Evolutionary conservation across 2,329 filamentous ascomycete genomes (phyloP).

Genomic region (Parafenestella ontariensis): DNA sequence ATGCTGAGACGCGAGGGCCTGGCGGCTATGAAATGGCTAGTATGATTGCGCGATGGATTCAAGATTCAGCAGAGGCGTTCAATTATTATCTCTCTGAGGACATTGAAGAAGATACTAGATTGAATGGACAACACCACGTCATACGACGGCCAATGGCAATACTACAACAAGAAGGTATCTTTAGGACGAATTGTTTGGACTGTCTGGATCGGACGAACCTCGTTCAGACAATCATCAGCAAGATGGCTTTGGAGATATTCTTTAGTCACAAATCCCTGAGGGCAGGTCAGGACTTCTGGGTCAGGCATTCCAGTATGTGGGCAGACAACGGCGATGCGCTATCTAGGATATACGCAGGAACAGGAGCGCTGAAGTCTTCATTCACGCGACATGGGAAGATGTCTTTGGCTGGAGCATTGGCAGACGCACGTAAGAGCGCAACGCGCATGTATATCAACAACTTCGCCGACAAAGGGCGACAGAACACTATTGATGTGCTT

Average conservation of each 20-base stretch:
- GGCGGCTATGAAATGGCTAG: conserved; percentile 90
- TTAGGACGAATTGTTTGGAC: conserved; percentile 94
- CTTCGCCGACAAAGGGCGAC: conserved; percentile 89
- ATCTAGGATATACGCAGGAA: conserved; percentile 95
- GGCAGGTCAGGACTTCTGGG: conserved; percentile 84
- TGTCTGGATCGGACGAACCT: conserved; percentile 95
- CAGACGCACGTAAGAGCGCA: conserved; percentile 94
- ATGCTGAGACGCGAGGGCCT: conserved; percentile 88
- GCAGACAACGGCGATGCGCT: conserved; percentile 95
- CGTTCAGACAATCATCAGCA: conserved; percentile 93
- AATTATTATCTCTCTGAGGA: conserved; percentile 90
- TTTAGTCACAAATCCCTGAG: conserved; percentile 73
- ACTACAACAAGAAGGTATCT: conserved; percentile 92
- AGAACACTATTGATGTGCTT: conserved; percentile 94
- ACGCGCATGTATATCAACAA: conserved; percentile 97
- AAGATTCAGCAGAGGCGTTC: conserved; percentile 82
- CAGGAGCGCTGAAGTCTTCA: conserved; percentile 91
- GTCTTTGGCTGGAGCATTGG: conserved; percentile 89
- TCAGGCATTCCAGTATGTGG: conserved; percentile 91
- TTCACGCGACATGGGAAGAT: conserved; percentile 96
- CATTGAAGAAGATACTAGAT: conserved; percentile 59
- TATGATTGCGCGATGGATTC: conserved; percentile 79
- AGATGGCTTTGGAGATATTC: conserved; percentile 89
- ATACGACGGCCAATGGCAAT: conserved; percentile 66
- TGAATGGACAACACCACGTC: conserved; percentile 51